Evolutionary conservation across 305 asterid species (phyloP), one percentile per base, ranked within the genome.

Genomic region (Plantago lanceolata): DNA sequence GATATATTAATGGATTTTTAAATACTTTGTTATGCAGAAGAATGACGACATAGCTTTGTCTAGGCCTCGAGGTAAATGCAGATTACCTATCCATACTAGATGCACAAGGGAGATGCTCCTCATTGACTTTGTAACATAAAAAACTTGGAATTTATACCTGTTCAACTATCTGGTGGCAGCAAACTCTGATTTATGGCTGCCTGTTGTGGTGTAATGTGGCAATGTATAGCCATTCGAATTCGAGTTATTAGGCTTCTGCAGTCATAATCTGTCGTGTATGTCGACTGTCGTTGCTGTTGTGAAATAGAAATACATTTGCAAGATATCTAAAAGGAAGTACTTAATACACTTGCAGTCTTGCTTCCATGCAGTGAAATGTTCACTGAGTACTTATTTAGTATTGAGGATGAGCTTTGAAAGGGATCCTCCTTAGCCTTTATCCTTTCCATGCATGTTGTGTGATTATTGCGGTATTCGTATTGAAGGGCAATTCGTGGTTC

Each of bases 191-290:
- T 14, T 43, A 50, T 62, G 51, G 68, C 64, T 52, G 66, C 51
- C 12, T 66, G 69, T 71, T 79, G 78, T 74, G 72, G 75, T 43
- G 63, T 66, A 59, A 59, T 33, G 64, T 68, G 69, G 66, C 60
- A 54, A 74, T 67, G 73, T 72, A 69, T 65, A 50, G 17, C 43
- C 72, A 65, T 71, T 61, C 68, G 69, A 53, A 60, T 73, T 17
- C 45, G 60, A 8, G 28, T 59, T 47, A 28, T 53, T 66, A 76
- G 73, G 70, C n/a, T n/a, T 28, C 29, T 50, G 65, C 68, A 68
- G 54, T 63, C 21, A 19, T 45, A 61, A n/a, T 59, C 55, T 59
- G 71, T 17, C 64, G 59, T 57, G 59, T 57, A 65, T 54, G 28
- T 24, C 28, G 28, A 24, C 28, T 66, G 76, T 14, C 43, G 9